Percentiles rank a stretch among this genome's conserved stretches.
phyloP scores from a whole-genome alignment of 768 basidiomycete species.

The Candolleomyces aberdarensis region DNA sequence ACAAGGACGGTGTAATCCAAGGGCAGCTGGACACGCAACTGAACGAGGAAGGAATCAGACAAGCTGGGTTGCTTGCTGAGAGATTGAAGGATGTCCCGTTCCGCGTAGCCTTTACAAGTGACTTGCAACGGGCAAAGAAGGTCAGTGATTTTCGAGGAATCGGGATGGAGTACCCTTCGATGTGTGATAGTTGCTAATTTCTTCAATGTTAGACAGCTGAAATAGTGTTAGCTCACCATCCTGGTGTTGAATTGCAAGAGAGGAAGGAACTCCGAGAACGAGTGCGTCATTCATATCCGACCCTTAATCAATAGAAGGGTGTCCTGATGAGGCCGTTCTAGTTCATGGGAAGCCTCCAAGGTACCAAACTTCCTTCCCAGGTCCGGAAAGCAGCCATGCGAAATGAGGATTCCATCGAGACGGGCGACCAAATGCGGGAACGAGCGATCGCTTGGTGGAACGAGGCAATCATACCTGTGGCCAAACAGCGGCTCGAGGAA shows the following conservation, averaged over 20 bases:
- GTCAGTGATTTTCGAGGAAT: slow-evolving; percentile 33
- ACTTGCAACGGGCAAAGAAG: slow-evolving; percentile 63
- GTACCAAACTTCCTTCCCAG: slow-evolving; percentile 23
- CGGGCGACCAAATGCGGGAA: slow-evolving; percentile 33
- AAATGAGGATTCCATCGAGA: slow-evolving; percentile 35
- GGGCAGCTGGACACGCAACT: slow-evolving; percentile 71
- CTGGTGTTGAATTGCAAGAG: slow-evolving; percentile 38
- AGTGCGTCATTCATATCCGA: slow-evolving; percentile 36
- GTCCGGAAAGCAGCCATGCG: slow-evolving; percentile 16
- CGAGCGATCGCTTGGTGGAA: slow-evolving; percentile 68
- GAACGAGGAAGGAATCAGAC: slow-evolving; percentile 58
- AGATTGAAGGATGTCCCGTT: slow-evolving; percentile 57
- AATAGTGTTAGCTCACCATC: slow-evolving; percentile 54
- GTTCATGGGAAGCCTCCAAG: slow-evolving; percentile 65
- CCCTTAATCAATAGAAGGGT: not conserved
- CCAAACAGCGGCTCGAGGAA: slow-evolving; percentile 8
- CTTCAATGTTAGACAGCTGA: slow-evolving; percentile 56
- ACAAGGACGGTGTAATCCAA: slow-evolving; percentile 61
- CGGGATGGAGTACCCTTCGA: not conserved
- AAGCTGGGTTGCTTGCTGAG: slow-evolving; percentile 55
- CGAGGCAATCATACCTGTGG: slow-evolving; percentile 29
- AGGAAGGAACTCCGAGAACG: slow-evolving; percentile 59
- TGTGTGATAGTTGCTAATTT: no score
- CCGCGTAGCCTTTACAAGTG: slow-evolving; percentile 63
- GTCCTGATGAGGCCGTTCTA: slow-evolving; percentile 20